These are phyloP conservation scores for Pyricularia sp. DNA, from an alignment of 2,329 filamentous ascomycete species.

Conservation along the genomic window DNA sequence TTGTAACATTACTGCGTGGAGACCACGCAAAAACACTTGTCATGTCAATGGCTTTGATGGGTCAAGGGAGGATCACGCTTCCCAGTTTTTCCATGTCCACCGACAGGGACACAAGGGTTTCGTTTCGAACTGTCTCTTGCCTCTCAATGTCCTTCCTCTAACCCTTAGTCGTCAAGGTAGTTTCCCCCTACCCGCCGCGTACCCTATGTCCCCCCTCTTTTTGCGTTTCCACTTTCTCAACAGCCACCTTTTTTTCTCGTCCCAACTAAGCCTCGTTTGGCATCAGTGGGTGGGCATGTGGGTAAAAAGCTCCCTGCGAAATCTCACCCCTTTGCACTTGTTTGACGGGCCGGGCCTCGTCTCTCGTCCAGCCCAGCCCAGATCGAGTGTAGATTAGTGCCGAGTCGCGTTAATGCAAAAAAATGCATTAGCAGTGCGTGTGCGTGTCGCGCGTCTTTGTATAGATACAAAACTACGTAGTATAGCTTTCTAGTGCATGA, in stretches of 20 bases:
- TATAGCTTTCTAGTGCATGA: too few species aligned
- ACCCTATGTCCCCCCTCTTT: not conserved
- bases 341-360: not conserved
- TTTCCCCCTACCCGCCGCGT: not conserved
- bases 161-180: too few species aligned
- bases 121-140: too few species aligned
- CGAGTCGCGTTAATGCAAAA: not conserved
- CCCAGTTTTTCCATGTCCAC: not conserved
- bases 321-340: not conserved
- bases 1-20: too few species aligned
- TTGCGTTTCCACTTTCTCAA: not conserved
- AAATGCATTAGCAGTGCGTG: too few species aligned
- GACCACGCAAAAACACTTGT: not conserved
- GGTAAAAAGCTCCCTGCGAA: not conserved
- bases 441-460: too few species aligned
- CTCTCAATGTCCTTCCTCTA: too few species aligned
- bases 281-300: not conserved
- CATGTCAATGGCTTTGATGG: too few species aligned
- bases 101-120: not conserved
- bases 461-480: too few species aligned
- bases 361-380: not conserved
- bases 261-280: not conserved
- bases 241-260: not conserved
- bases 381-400: not conserved
- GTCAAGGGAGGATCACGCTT: not conserved